These are phyloP conservation scores for Hygrophoropsis aurantiaca DNA, from an alignment of 768 basidiomycete genomes.

Conservation along the genomic window DNA sequence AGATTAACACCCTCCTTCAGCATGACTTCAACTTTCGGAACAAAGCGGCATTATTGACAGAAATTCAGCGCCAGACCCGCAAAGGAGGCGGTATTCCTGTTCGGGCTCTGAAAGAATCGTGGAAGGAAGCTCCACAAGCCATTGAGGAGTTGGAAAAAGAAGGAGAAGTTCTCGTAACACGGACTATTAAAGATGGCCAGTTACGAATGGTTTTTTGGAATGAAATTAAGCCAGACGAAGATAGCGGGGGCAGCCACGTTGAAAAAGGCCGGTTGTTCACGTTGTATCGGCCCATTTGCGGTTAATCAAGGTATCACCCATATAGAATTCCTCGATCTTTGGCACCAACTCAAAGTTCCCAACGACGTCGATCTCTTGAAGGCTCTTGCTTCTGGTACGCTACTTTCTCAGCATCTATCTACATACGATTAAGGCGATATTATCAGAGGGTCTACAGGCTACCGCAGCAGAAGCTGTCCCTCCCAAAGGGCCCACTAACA, in stretches of 20 bases:
- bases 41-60: slow-evolving; percentile 78
- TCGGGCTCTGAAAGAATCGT: slow-evolving; percentile 82
- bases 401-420: slow-evolving; percentile 4
- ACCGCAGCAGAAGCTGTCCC: slow-evolving; percentile 63
- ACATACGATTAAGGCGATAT: not conserved
- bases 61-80: slow-evolving; percentile 83
- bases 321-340: slow-evolving; percentile 83
- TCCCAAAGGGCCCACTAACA: slow-evolving; percentile 52
- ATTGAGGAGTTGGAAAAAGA: slow-evolving; percentile 90
- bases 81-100: slow-evolving; percentile 86
- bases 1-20: slow-evolving; percentile 35
- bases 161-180: slow-evolving; percentile 85
- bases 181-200: slow-evolving; percentile 81
- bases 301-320: slow-evolving; percentile 3
- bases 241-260: slow-evolving; percentile 65
- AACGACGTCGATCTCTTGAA: slow-evolving; percentile 81
- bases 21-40: slow-evolving; percentile 85
- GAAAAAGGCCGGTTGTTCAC: slow-evolving; percentile 65
- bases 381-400: slow-evolving; percentile 70
- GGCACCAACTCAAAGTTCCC: slow-evolving; percentile 83
- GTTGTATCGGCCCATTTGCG: slow-evolving; percentile 1
- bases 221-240: slow-evolving; percentile 77
- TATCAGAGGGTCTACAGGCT: slow-evolving; percentile 74
- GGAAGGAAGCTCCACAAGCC: slow-evolving; percentile 82
- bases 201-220: slow-evolving; percentile 89